Base-by-base conservation (phyloP, 1,139 yeast genomes). In the Lodderomyces jiufengensis region DNA sequence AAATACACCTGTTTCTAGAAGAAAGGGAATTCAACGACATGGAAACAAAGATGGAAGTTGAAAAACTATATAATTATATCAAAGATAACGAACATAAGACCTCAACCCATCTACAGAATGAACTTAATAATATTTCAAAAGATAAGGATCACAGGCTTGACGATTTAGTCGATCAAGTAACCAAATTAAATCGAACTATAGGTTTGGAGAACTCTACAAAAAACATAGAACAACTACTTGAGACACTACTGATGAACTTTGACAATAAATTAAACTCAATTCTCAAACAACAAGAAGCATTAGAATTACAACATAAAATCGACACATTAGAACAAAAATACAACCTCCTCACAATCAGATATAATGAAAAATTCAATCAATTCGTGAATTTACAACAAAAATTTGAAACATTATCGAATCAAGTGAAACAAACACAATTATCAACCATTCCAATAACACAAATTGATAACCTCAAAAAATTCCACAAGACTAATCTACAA, bases 401-500 rank as follows among this genome's bases (percentile, higher is more conserved):
- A 15, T 67, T 53, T 42, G 44, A 53, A 26, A 44, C 42, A 8
- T 46, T 66, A 22, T 44, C 53, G 6, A 37, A 39, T 5, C 39
- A 46, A 13, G 34, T 45, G 11, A 38, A 34, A 5, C 14, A 27
- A 13, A n/a, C 8, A 5, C 15, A 13, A 27, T 5, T 13, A 5
- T 5, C 5, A n/a, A 14, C 4, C 5, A 5, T 5, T 4, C 29
- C 29, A 3, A 23, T 20, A 6, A 12, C 13, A 5, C 11, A 28
- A 5, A 39, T 62, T 24, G 48, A 49, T 11, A 62, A 61, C 30
- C 48, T 64, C 3, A 58, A 59, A 11, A 58, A 57, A 34, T 51
- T 66, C 31, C 71, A 66, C 44, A 38, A 52, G 3, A 41, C 46
- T 16, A 57, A 52, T 29, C 48, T 62, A 46, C 46, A 42, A 33